Conservation (phyloP, 352 stramenopile genomes). For the Globisporangium rhizosaccharum region DNA sequence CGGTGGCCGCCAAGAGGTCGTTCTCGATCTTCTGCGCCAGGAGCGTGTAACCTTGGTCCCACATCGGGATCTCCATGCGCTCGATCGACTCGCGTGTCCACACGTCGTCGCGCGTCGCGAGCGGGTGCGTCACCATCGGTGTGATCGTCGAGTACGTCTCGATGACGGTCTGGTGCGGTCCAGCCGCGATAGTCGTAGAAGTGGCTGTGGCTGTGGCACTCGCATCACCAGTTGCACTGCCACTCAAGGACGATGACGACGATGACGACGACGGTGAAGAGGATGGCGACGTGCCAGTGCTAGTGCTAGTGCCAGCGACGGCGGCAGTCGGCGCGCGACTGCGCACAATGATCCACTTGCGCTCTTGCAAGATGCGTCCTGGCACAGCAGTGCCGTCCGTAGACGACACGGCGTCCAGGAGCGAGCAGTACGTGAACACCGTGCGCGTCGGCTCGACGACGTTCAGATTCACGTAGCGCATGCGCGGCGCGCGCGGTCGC, state of each 20-base stretch:
- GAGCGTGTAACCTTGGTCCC: conserved; percentile 3
- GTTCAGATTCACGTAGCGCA: conserved; percentile 6
- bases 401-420: background rate
- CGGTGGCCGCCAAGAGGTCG: background rate
- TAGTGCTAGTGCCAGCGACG: background rate
- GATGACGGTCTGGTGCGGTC: conserved; percentile 3
- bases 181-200: background rate
- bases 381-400: background rate
- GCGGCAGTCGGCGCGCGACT: background rate
- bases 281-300: background rate
- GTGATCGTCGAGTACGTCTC: conserved; percentile 11
- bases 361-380: conserved; percentile 8
- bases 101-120: background rate
- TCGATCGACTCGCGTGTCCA: conserved; percentile 2
- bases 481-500: background rate
- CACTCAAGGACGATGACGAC: background rate
- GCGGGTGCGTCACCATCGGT: conserved; percentile 1
- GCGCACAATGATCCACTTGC: conserved; percentile 8
- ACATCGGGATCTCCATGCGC: background rate
- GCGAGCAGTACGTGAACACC: conserved; percentile 2
- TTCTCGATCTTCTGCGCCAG: conserved; percentile 10
- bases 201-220: background rate
- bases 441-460: conserved; percentile 4
- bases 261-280: background rate
- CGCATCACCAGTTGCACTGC: background rate